These are phyloP conservation scores for Yarrowia sp. DNA, from an alignment of 805 yeast species.

Conservation along the genomic window DNA sequence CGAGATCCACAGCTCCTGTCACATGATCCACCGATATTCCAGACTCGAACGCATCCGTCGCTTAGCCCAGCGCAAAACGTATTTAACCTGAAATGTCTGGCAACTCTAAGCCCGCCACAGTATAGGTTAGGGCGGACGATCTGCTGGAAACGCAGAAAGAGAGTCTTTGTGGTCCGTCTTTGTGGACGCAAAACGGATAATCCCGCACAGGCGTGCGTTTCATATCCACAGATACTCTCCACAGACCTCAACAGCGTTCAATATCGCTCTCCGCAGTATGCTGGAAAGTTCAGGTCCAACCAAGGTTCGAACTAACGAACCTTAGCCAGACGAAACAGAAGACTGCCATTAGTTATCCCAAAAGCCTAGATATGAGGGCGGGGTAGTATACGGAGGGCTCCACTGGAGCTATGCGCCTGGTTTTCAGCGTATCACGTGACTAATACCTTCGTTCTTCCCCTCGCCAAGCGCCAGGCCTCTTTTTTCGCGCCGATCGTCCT, in stretches of 20 bases:
- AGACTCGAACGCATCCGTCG: too few relatives aligned
- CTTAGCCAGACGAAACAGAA: neutral
- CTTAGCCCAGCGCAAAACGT: neutral
- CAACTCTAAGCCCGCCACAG: conserved; percentile 3
- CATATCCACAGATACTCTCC: neutral
- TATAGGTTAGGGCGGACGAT: neutral
- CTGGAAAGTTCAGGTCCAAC: neutral
- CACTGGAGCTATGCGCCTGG: neutral
- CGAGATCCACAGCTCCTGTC: too few relatives aligned
- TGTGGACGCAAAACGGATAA: neutral
- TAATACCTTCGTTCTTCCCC: neutral
- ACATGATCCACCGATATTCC: too few relatives aligned
- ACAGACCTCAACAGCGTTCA: neutral
- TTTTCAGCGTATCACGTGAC: too few relatives aligned
- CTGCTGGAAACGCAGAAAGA: neutral
- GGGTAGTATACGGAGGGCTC: neutral
- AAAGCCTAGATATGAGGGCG: neutral
- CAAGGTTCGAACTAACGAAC: neutral
- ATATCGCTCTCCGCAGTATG: neutral
- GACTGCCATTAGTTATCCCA: neutral
- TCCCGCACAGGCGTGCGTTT: neutral
- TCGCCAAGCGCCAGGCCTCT: neutral
- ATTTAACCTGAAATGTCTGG: neutral
- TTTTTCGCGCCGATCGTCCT: neutral
- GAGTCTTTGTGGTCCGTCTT: too few relatives aligned